Percentiles rank a stretch among this genome's conserved stretches.
These are phyloP conservation scores for Triangularia verruculosa DNA, from an alignment of 2,329 filamentous ascomycete genomes.

Conservation along the genomic window DNA sequence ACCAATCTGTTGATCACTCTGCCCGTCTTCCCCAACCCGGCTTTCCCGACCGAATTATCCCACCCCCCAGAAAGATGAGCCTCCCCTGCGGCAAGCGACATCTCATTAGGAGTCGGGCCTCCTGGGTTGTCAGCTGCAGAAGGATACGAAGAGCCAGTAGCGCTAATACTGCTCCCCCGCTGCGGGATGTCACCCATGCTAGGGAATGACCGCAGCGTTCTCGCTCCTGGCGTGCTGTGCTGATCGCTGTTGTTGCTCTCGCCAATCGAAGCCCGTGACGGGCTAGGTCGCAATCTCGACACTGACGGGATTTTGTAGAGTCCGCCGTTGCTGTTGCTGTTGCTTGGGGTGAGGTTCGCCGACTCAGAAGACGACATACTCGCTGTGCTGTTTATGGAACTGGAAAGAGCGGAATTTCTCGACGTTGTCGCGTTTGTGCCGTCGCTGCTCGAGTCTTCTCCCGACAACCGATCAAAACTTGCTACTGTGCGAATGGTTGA, in stretches of 20 bases:
- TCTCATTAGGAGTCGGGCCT: conserved; percentile 32
- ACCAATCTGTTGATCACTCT: conserved; percentile 79
- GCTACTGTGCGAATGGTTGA: conserved; percentile 57
- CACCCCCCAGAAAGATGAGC: conserved; percentile 34
- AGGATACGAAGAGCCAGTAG: conserved; percentile 12
- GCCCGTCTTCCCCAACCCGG: conserved; percentile 70
- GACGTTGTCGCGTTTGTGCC: conserved; percentile 29
- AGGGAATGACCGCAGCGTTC: conserved; percentile 7
- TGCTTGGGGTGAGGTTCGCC: conserved; percentile 28
- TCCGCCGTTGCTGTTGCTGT: conserved; percentile 31
- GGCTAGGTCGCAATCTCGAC: conserved; percentile 31
- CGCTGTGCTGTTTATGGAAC: conserved; percentile 53
- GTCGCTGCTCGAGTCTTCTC: conserved; percentile 42
- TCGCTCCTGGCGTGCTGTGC: conserved; percentile 7
- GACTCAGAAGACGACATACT: conserved; percentile 46
- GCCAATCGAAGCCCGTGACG: background rate
- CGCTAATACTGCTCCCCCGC: conserved; percentile 26
- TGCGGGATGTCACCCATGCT: conserved; percentile 30
- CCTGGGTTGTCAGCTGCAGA: conserved; percentile 15
- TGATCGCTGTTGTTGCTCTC: conserved; percentile 13
- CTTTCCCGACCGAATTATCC: conserved; percentile 68
- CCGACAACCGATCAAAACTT: conserved; percentile 49
- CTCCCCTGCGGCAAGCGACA: conserved; percentile 31
- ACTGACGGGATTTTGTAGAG: conserved; percentile 32
- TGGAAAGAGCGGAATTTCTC: conserved; percentile 51